A percentile compares a stretch with the other conserved stretches of the same genome.
These are phyloP conservation scores for Sporodiniella umbellata DNA, from an alignment of 371 early-diverging fungal species.

Conservation along the genomic window DNA sequence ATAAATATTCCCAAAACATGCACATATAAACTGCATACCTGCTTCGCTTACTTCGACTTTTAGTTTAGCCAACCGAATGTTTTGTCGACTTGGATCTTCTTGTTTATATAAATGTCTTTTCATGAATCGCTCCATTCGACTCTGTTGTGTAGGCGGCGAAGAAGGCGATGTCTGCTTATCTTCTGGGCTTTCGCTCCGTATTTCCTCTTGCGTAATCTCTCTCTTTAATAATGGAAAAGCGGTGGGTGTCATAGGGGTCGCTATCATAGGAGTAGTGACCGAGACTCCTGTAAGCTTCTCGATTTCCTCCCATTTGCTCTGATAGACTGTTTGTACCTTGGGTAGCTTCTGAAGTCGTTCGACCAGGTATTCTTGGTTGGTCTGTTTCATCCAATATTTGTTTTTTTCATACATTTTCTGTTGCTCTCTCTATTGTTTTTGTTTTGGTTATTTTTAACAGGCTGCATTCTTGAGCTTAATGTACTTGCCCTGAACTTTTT, in stretches of 20 bases:
- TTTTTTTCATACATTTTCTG: slow-evolving; percentile 15
- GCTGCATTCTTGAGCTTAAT: neutral
- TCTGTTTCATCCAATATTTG: slow-evolving; percentile 15
- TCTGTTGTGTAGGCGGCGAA: slow-evolving; percentile 9
- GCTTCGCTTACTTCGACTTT: slow-evolving; percentile 28
- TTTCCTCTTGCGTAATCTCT: neutral
- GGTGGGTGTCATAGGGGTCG: slow-evolving; percentile 7
- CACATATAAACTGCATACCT: too few species aligned
- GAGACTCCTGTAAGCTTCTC: slow-evolving; percentile 13
- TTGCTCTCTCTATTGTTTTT: slow-evolving; percentile 25
- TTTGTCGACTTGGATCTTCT: slow-evolving; percentile 18
- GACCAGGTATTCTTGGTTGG: slow-evolving; percentile 17
- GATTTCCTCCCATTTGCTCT: slow-evolving; percentile 29
- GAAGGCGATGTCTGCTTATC: neutral
- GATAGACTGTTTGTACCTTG: slow-evolving; percentile 16
- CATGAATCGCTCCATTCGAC: slow-evolving; percentile 27
- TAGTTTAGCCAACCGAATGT: slow-evolving; percentile 21
- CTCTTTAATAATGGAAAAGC: slow-evolving; percentile 1
- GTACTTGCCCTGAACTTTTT: slow-evolving; percentile 13
- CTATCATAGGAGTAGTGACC: slow-evolving; percentile 16
- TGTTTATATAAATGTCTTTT: slow-evolving; percentile 19
- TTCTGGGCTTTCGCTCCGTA: neutral
- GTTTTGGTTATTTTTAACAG: too few species aligned
- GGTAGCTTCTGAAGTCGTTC: slow-evolving; percentile 19
- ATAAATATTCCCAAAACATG: too few species aligned